Evolutionary conservation across 305 asterid genomes (phyloP).

Genomic region (Stenogyne calaminthoides): DNA sequence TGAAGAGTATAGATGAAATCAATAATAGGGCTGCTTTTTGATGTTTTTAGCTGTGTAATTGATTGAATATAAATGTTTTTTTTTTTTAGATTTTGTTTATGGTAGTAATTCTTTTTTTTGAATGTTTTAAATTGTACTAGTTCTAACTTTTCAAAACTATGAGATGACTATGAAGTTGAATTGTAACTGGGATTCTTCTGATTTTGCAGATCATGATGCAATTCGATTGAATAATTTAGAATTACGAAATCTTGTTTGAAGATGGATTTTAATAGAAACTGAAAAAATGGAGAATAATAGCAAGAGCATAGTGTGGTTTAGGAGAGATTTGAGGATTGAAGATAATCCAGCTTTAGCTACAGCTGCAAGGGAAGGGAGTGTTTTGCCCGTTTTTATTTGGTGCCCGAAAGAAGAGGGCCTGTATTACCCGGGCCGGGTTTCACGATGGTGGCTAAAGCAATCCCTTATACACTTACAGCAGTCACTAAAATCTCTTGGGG

Average conservation of each 20-base stretch:
- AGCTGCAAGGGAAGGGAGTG: slow-evolving; percentile 74
- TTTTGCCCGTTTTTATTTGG: slow-evolving; percentile 85
- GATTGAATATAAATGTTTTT: neutral
- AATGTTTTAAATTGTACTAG: neutral
- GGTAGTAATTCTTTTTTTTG: slow-evolving; percentile 10
- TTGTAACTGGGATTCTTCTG: slow-evolving; percentile 10
- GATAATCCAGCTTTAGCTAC: slow-evolving; percentile 93
- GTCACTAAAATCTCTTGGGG: slow-evolving; percentile 81
- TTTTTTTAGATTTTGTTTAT: neutral
- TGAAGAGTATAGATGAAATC: neutral
- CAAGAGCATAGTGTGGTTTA: slow-evolving; percentile 83
- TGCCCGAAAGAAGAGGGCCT: slow-evolving; percentile 87
- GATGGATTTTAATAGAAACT: slow-evolving; percentile 19
- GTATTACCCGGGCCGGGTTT: slow-evolving; percentile 84
- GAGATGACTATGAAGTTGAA: neutral
- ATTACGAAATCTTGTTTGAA: neutral
- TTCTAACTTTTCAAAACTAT: neutral
- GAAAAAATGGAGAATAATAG: slow-evolving; percentile 52
- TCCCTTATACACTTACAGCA: slow-evolving; percentile 74
- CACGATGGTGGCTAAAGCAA: slow-evolving; percentile 96
- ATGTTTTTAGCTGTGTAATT: neutral
- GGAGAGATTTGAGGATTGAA: slow-evolving; percentile 94
- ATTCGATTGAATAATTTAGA: neutral
- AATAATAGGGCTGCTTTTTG: neutral
- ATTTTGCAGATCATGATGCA: neutral